Evolutionary conservation across 164 flowering plant species (phyloP), one percentile per base, ranked within the genome.

Genomic region (Piper betle): DNA sequence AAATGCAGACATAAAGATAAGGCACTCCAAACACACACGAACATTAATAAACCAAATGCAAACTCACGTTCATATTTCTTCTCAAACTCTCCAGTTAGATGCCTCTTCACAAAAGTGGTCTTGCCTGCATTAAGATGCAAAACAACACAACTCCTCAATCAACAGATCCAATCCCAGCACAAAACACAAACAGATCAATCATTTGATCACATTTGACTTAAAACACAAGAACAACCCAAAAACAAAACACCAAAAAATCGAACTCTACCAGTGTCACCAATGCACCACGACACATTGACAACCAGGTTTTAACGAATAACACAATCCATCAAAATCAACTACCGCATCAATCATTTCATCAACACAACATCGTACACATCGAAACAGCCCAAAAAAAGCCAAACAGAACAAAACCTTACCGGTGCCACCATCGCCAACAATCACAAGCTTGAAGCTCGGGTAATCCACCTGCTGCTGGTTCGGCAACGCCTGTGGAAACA

Each of bases 71-170:
- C 72, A 37, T 71, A 77, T 58, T 62, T 72, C 71, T 69, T 77
- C 68, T 74, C 77, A 57, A 74, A 74, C 60, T 71, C 77, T 12
- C 77, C 80, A 16, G 74, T 75, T 5, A 75, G 69, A 75, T 75
- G 79, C 57, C 74, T 52, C 55, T 75, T 75, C 39, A 73, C 80
- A 48, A 77, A 77, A 55, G 79, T 76, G 37, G 79, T 76, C 41
- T 76, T 76, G 13, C 79, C 76, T 75, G 68, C 52, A 37, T 40
- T 33, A 52, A 19, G 37, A 58, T 38, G 0, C 25, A 15, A n/a
- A 37, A 40, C 17, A 25, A 41, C 52, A 3, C 33, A 17, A 7
- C 50, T 15, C 10, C 15, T 46, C 3, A 8, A 46, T 46, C 10
- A 46, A 46, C 11, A 6, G 2, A 10, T 46, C 10, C 15, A 6